phyloP scores from a whole-genome alignment of 768 basidiomycete genomes.

The Boletales sp. region DNA sequence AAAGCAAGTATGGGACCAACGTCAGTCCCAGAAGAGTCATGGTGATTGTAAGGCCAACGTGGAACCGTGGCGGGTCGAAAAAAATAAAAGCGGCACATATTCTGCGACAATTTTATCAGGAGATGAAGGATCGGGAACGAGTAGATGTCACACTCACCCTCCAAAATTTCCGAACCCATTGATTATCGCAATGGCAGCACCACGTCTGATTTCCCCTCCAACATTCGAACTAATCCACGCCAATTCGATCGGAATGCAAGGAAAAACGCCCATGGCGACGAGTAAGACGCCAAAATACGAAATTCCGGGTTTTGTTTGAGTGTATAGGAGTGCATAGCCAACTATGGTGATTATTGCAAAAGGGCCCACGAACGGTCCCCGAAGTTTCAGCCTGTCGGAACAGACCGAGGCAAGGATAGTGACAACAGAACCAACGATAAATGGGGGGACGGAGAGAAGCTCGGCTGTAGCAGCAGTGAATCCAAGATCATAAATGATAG shows the following conservation, averaged over 20 bases:
- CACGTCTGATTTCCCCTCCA: slow-evolving; percentile 51
- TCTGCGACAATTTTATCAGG: slow-evolving; percentile 16
- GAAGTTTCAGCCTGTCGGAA: slow-evolving; percentile 38
- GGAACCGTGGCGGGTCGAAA: slow-evolving; percentile 34
- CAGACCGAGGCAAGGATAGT: slow-evolving; percentile 36
- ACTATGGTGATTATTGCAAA: slow-evolving; percentile 38
- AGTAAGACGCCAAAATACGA: slow-evolving; percentile 45
- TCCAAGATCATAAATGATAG: slow-evolving; percentile 46
- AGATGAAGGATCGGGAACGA: background rate
- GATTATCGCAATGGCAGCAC: slow-evolving; percentile 47
- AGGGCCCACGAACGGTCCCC: slow-evolving; percentile 48
- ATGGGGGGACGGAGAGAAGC: slow-evolving; percentile 46
- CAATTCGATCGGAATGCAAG: slow-evolving; percentile 40
- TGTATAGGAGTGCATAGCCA: slow-evolving; percentile 47
- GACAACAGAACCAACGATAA: slow-evolving; percentile 37
- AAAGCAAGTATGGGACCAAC: slow-evolving; percentile 13
- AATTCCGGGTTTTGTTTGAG: slow-evolving; percentile 11
- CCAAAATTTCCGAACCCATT: slow-evolving; percentile 55
- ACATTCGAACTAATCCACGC: slow-evolving; percentile 54
- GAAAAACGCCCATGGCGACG: slow-evolving; percentile 47
- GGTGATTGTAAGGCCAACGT: slow-evolving; percentile 29
- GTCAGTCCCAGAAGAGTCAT: slow-evolving; percentile 25
- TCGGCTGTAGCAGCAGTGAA: slow-evolving; percentile 48
- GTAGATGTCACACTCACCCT: slow-evolving; percentile 32
- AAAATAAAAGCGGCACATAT: slow-evolving; percentile 42